Evolutionary conservation across 1,284 basidiomycete genomes (phyloP).

Genomic region (Naganishia sp.): DNA sequence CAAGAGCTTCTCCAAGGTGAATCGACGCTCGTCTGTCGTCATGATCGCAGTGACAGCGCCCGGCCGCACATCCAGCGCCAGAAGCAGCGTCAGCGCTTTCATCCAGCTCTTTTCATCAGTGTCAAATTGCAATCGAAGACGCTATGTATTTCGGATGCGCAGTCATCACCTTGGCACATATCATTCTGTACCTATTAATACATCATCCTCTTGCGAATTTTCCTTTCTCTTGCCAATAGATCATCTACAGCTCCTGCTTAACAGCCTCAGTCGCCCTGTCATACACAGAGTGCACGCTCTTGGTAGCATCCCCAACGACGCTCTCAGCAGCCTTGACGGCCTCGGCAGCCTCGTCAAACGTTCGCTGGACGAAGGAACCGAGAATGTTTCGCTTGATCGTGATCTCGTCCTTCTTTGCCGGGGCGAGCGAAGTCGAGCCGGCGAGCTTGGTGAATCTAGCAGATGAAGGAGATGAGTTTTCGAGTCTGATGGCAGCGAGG

Average conservation of each 20-base stretch:
- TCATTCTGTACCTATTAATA: too few species aligned
- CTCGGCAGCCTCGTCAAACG: constrained; percentile 46
- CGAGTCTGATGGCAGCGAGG: not conserved
- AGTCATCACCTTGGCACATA: too few species aligned
- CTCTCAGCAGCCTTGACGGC: constrained; percentile 33
- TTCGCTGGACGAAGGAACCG: constrained; percentile 65
- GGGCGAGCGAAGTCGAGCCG: constrained; percentile 59
- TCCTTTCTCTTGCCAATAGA: not conserved
- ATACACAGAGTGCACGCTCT: constrained; percentile 21
- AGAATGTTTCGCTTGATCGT: constrained; percentile 89
- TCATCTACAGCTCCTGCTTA: constrained; percentile 22
- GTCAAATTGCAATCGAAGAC: too few species aligned
- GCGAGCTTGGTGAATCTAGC: constrained; percentile 48
- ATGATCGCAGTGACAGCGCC: too few species aligned
- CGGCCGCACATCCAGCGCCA: too few species aligned
- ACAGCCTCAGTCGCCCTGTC: constrained; percentile 27
- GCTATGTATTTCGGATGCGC: too few species aligned
- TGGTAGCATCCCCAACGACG: constrained; percentile 15
- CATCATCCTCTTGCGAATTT: not conserved
- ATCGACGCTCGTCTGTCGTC: too few species aligned
- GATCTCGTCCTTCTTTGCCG: constrained; percentile 86
- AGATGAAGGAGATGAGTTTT: not conserved
- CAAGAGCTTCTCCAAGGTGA: not conserved
- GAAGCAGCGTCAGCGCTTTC: too few species aligned
- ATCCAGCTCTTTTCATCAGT: too few species aligned